Evolutionary conservation across 2,329 filamentous ascomycete species (phyloP), one percentile per base, ranked within the genome.

Genomic region (Colletotrichum trifolii): DNA sequence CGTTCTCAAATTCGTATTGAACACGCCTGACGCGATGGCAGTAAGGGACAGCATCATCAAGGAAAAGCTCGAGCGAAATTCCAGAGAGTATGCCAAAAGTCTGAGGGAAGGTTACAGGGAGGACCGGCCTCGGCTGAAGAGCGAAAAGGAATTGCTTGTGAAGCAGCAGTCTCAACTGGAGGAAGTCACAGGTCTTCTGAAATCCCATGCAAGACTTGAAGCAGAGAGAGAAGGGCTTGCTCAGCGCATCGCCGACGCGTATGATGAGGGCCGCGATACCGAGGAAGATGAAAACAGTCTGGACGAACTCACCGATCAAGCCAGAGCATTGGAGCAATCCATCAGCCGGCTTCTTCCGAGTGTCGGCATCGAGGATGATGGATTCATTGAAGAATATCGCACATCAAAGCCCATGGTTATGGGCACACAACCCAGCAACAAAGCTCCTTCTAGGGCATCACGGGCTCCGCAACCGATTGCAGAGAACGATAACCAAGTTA

Each of bases 261-360:
- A 87, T 66, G 79, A 79, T 12, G 79, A 84, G 9, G 81, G 81
- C 33, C 71, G 82, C 12, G 81, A 87, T 52, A 87, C 82, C 1
- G 80, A 83, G 2, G 81, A 83, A 9, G 83, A 85, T 25, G 85
- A 88, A 69, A 71, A 73, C 39, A 79, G 76, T 45, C 74, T 87
- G 8, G 84, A 87, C 63, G 77, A 82, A 40, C 71, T 88, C 42
- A 79, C 79, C 10, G 77, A 78, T 53, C 71, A 79, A 56, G 74
- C 87, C 17, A 60, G 58, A 17, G 49, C 56, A 13, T 79, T 79
- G 65, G 84, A 85, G 67, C 72, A 75, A 25, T 69, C 69, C 1
- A 73, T 88, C 17, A 74, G 81, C 34, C 72, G 72, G 47, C 74
- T 75, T 13, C 75, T 88, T 0, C 65, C 78, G 2, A 75, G 76